These are phyloP conservation scores for Mesotaenium endlicherianum DNA, from an alignment of 139 green algal species.

Conservation along the genomic window DNA sequence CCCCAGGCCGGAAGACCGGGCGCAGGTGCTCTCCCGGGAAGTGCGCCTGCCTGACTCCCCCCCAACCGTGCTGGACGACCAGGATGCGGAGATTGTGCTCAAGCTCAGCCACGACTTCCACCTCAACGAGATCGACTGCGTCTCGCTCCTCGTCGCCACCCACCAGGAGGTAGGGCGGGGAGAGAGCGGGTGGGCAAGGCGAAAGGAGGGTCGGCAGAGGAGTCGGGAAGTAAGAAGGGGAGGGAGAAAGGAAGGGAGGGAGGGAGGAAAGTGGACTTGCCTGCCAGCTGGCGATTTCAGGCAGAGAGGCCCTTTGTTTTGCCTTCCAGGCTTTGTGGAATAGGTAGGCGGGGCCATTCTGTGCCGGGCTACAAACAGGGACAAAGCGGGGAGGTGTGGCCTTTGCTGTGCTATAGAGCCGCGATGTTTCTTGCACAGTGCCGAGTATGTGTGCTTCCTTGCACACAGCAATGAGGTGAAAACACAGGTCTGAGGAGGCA, in stretches of 20 bases:
- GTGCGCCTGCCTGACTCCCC: conserved; percentile 21
- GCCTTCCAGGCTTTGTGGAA: too few relatives aligned
- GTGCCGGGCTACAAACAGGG: too few relatives aligned
- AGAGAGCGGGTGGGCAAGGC: background rate
- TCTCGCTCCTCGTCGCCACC: conserved; percentile 35
- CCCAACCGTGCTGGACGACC: conserved; percentile 27
- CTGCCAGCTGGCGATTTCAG: too few relatives aligned
- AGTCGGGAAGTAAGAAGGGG: background rate
- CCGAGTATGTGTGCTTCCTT: too few relatives aligned
- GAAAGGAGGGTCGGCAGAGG: background rate
- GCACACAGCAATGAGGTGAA: too few relatives aligned
- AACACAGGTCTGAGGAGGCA: too few relatives aligned
- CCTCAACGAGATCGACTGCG: conserved; percentile 53
- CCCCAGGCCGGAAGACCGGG: conserved; percentile 20
- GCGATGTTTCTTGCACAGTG: too few relatives aligned
- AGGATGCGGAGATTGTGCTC: conserved; percentile 40
- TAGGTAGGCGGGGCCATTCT: too few relatives aligned
- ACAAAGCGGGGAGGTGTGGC: too few relatives aligned
- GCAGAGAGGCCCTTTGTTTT: too few relatives aligned
- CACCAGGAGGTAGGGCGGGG: conserved; percentile 50
- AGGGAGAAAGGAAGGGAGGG: background rate
- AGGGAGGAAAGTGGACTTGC: background rate
- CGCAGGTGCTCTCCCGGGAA: conserved; percentile 14
- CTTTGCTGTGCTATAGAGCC: too few relatives aligned
- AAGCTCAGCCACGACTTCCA: conserved; percentile 52